A percentile compares a stretch with the other conserved stretches of the same genome.
These are phyloP conservation scores for Vanrija humicola DNA, from an alignment of 1,284 basidiomycete species.

Conservation along the genomic window DNA sequence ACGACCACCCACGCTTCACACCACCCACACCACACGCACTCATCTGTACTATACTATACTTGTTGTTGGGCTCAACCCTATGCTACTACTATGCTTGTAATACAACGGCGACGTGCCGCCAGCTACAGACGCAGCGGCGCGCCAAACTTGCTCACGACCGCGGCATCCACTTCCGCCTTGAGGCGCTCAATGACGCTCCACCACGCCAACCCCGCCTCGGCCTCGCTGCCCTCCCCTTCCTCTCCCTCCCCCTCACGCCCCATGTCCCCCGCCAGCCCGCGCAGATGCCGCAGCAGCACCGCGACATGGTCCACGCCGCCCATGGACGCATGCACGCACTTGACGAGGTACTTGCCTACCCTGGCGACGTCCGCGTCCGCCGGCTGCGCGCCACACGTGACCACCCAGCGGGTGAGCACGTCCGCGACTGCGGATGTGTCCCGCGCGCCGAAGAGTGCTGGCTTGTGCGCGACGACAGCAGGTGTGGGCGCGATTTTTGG, in stretches of 20 bases:
- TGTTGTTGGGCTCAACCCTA: no score
- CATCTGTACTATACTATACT: no score
- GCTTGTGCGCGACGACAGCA: slow-evolving; percentile 35
- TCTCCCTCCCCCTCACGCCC: slow-evolving; percentile 18
- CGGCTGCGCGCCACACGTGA: slow-evolving; percentile 53
- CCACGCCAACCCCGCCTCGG: slow-evolving; percentile 54
- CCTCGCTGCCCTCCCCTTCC: slow-evolving; percentile 39
- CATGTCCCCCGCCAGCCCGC: slow-evolving; percentile 30
- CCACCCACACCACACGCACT: no score
- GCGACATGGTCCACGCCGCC: slow-evolving; percentile 64
- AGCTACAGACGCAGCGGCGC: slow-evolving; percentile 49
- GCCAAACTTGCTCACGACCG: slow-evolving; percentile 62
- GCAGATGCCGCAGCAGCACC: slow-evolving; percentile 73
- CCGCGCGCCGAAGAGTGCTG: slow-evolving; percentile 58
- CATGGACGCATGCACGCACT: slow-evolving; percentile 62
- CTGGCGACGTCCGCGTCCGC: slow-evolving; percentile 65
- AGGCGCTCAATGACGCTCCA: slow-evolving; percentile 68
- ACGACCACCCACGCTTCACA: no score
- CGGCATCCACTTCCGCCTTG: slow-evolving; percentile 60
- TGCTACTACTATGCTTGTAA: neutral
- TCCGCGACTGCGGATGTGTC: slow-evolving; percentile 65
- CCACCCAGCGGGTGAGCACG: slow-evolving; percentile 68
- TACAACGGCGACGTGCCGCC: neutral
- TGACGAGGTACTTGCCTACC: slow-evolving; percentile 65
- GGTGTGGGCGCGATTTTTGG: slow-evolving; percentile 7